Conservation (phyloP, 2,329 filamentous ascomycete genomes). For the Peltaster fructicola region DNA sequence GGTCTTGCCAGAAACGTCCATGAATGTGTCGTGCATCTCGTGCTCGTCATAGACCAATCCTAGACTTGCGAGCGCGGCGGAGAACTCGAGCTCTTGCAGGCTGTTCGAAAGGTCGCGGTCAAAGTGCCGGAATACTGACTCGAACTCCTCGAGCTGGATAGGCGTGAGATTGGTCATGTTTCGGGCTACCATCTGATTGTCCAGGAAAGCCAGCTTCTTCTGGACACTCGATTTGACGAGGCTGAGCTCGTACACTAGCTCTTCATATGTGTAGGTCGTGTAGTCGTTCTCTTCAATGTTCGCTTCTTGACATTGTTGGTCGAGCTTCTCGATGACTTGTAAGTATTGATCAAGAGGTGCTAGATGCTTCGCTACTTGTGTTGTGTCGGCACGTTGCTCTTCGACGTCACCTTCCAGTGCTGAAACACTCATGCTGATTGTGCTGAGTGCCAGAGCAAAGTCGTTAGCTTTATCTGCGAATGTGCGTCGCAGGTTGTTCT, state of each 20-base stretch:
- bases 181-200: conserved; percentile 95
- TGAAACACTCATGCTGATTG: conserved; percentile 83
- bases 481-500: conserved; percentile 76
- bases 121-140: conserved; percentile 95
- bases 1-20: conserved; percentile 56
- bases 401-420: conserved; percentile 95
- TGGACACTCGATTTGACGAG: conserved; percentile 82
- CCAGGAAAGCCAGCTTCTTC: conserved; percentile 90
- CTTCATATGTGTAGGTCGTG: conserved; percentile 97
- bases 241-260: conserved; percentile 81
- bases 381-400: conserved; percentile 78
- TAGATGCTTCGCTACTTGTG: conserved; percentile 68
- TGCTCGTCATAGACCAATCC: conserved; percentile 92
- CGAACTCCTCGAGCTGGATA: conserved; percentile 95
- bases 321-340: conserved; percentile 67
- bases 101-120: conserved; percentile 85
- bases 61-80: conserved; percentile 81
- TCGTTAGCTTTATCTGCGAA: conserved; percentile 98
- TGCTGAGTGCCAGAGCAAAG: conserved; percentile 88
- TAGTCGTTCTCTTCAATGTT: conserved; percentile 99
- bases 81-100: conserved; percentile 86
- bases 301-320: conserved; percentile 80
- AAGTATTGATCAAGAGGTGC: conserved; percentile 83
- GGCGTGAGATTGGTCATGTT: conserved; percentile 98
- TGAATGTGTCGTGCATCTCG: conserved; percentile 93